A percentile compares a stretch with the other conserved stretches of the same genome.
Evolutionary conservation across 768 basidiomycete genomes (phyloP).

Genomic region (Russula compacta): DNA sequence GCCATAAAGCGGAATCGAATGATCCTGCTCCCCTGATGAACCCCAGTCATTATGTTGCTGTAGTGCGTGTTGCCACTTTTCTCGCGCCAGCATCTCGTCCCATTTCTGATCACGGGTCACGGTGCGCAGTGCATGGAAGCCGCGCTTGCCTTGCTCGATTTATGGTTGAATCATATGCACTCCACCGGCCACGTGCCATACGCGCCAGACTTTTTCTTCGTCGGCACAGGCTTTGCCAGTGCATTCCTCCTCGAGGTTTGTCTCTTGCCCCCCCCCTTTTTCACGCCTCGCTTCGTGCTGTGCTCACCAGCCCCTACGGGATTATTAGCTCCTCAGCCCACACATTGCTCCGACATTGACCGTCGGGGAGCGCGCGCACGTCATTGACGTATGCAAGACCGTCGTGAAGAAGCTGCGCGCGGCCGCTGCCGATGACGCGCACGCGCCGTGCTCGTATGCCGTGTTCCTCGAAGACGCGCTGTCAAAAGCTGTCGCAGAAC

Average conservation of each 20-base stretch:
- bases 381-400: not conserved
- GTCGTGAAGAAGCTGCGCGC: not conserved
- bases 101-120: not conserved
- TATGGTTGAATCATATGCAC: slow-evolving; percentile 14
- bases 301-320: not conserved
- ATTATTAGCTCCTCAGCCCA: slow-evolving; percentile 14
- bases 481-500: not conserved
- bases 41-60: slow-evolving; percentile 7
- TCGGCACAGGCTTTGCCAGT: slow-evolving; percentile 17
- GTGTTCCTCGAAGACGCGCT: slow-evolving; percentile 13
- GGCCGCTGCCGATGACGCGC: slow-evolving; percentile 11
- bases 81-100: not conserved
- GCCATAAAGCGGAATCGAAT: slow-evolving; percentile 8
- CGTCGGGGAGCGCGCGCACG: not conserved
- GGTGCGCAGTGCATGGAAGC: slow-evolving; percentile 15
- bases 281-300: not conserved
- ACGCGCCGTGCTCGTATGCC: slow-evolving; percentile 11
- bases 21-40: not conserved
- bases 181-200: slow-evolving; percentile 5
- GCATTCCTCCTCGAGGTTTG: slow-evolving; percentile 19
- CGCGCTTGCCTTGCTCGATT: slow-evolving; percentile 7
- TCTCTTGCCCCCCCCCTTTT: too few species aligned
- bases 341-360: slow-evolving; percentile 6
- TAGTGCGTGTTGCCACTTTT: not conserved
- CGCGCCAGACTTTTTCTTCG: slow-evolving; percentile 21